Conservation (phyloP, 106 monocot genomes). For the Amphibolis antarctica region DNA sequence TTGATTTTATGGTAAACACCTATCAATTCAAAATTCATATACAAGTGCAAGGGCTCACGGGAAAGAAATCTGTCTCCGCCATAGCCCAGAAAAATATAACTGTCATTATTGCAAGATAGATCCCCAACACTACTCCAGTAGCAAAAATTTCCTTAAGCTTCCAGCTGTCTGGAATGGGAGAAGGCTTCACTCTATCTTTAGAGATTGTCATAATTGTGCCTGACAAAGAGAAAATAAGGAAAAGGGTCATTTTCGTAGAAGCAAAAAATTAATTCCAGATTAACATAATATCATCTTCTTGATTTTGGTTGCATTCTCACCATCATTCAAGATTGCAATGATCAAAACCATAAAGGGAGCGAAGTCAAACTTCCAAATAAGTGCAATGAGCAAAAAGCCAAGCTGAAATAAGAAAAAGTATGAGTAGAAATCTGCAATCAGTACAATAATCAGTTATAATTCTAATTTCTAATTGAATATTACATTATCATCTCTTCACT, state of each 20-base stretch:
- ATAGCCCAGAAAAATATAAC: slow-evolving; percentile 88
- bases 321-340: slow-evolving; percentile 90
- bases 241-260: neutral
- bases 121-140: slow-evolving; percentile 68
- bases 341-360: slow-evolving; percentile 98
- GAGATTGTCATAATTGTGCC: slow-evolving; percentile 99
- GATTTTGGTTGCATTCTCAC: slow-evolving; percentile 18
- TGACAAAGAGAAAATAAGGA: slow-evolving; percentile 3
- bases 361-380: slow-evolving; percentile 94
- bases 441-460: no score
- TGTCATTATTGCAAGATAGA: slow-evolving; percentile 75
- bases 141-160: slow-evolving; percentile 90
- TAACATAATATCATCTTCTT: neutral
- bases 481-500: no score
- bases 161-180: slow-evolving; percentile 89
- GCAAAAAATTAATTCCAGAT: neutral
- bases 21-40: neutral
- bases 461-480: neutral
- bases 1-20: no score
- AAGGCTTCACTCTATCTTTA: slow-evolving; percentile 85
- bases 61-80: slow-evolving; percentile 74
- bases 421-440: neutral
- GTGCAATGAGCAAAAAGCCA: slow-evolving; percentile 81
- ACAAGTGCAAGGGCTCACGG: slow-evolving; percentile 25
- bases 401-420: slow-evolving; percentile 29